Evolutionary conservation across 164 flowering plant species (phyloP).

Genomic region (Aristolochia fimbriata): DNA sequence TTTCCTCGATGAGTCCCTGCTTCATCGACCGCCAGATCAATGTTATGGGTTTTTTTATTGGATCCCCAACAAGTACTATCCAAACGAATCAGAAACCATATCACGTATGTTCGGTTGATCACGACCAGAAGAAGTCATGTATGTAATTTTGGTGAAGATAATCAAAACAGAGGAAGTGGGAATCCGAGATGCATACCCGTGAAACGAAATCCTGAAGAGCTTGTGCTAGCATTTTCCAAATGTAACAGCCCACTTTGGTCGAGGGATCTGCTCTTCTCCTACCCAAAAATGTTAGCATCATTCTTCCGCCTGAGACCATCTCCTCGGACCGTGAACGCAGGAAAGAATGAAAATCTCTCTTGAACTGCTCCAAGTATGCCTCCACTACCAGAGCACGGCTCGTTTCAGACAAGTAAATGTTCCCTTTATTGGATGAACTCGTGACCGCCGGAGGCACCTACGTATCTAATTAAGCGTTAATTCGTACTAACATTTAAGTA

Average conservation of each 20-base stretch:
- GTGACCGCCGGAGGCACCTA: constrained; percentile 37
- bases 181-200: constrained; percentile 20
- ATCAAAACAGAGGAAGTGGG: background rate
- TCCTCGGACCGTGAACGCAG: constrained; percentile 37
- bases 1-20: constrained; percentile 46
- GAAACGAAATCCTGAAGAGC: constrained; percentile 39
- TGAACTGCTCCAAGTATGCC: constrained; percentile 41
- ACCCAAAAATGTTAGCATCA: constrained; percentile 49
- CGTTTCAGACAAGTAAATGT: constrained; percentile 31
- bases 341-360: constrained; percentile 36
- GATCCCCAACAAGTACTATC: too few relatives aligned
- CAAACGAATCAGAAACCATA: too few relatives aligned
- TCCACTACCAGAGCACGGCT: constrained; percentile 30
- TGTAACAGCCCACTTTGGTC: constrained; percentile 22
- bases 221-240: constrained; percentile 32
- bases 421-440: constrained; percentile 29
- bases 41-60: background rate
- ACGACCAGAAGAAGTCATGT: too few relatives aligned
- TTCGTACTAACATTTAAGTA: too few relatives aligned
- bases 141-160: too few relatives aligned
- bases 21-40: background rate
- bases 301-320: constrained; percentile 35
- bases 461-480: background rate
- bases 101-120: too few relatives aligned
- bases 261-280: constrained; percentile 27